These are phyloP conservation scores for Stachybotrys chlorohalonatus DNA, from an alignment of 2,329 filamentous ascomycete genomes.

Conservation along the genomic window DNA sequence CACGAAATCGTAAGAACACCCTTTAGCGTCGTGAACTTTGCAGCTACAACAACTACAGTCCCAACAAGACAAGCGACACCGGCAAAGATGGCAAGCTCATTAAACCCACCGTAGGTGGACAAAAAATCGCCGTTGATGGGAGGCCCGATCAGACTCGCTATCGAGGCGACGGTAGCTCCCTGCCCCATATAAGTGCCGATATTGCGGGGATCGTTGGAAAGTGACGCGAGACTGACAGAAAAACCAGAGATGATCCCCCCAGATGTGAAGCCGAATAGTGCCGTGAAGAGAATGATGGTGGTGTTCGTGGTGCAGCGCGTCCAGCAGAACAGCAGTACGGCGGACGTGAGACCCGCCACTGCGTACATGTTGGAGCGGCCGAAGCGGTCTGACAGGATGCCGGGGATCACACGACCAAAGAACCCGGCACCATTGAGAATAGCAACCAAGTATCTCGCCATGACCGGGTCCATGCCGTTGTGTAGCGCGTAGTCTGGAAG, in stretches of 20 bases:
- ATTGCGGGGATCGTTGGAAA: background rate
- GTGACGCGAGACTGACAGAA: constrained; percentile 31
- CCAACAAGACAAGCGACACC: too few species aligned
- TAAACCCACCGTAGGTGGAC: too few species aligned
- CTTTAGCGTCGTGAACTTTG: too few species aligned
- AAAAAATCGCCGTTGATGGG: background rate
- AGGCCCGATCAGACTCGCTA: background rate
- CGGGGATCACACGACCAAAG: constrained; percentile 49
- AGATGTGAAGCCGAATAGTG: constrained; percentile 28
- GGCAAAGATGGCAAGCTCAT: too few species aligned
- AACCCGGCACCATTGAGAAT: constrained; percentile 57
- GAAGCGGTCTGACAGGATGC: constrained; percentile 47
- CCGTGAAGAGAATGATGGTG: constrained; percentile 24
- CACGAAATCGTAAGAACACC: too few species aligned
- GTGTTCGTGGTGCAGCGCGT: constrained; percentile 17
- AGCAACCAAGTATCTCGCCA: constrained; percentile 58
- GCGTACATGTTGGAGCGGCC: constrained; percentile 44
- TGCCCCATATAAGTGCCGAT: background rate
- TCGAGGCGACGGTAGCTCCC: background rate
- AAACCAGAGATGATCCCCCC: constrained; percentile 36
- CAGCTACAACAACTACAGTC: too few species aligned
- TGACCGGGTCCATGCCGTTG: constrained; percentile 38
- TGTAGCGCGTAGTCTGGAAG: constrained; percentile 47
- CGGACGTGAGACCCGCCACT: background rate
- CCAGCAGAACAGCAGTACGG: constrained; percentile 15